Conservation (phyloP, 2,329 filamentous ascomycete genomes). For the Blastomyces percursus region DNA sequence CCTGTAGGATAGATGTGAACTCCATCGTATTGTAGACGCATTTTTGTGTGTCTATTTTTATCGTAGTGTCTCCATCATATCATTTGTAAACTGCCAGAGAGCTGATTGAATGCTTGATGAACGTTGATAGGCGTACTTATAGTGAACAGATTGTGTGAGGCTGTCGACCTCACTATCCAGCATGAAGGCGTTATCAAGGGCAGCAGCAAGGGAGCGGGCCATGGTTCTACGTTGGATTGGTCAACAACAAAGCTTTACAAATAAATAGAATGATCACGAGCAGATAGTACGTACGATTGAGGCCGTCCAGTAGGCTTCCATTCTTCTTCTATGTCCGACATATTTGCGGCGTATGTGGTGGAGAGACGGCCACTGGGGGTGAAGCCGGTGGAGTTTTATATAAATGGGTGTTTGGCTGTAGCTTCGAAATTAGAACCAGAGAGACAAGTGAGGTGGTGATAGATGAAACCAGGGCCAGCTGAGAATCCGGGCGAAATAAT, state of each 20-base stretch:
- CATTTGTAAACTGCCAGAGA: not conserved
- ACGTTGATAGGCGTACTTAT: slow-evolving; percentile 53
- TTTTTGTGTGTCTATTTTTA: not conserved
- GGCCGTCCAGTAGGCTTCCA: slow-evolving; percentile 74
- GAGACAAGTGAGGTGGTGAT: slow-evolving; percentile 1
- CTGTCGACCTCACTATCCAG: slow-evolving; percentile 68
- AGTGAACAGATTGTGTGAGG: slow-evolving; percentile 62
- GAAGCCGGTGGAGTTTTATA: slow-evolving; percentile 6
- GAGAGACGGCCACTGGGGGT: slow-evolving; percentile 5
- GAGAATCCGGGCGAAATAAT: slow-evolving; percentile 14
- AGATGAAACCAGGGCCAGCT: slow-evolving; percentile 24
- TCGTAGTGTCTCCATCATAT: not conserved
- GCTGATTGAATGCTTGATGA: not conserved
- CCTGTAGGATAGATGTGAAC: not conserved
- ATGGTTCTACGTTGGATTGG: slow-evolving; percentile 53
- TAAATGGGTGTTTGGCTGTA: not conserved
- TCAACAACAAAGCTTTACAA: slow-evolving; percentile 18
- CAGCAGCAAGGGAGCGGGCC: slow-evolving; percentile 73
- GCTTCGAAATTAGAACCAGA: slow-evolving; percentile 3
- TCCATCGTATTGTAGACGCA: not conserved
- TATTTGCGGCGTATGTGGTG: slow-evolving; percentile 16
- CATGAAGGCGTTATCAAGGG: slow-evolving; percentile 80
- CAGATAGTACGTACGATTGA: slow-evolving; percentile 52
- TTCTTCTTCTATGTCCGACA: slow-evolving; percentile 58
- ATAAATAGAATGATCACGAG: slow-evolving; percentile 5